These are phyloP conservation scores for Fusarium clavum DNA, from an alignment of 2,329 filamentous ascomycete genomes.

Conservation along the genomic window DNA sequence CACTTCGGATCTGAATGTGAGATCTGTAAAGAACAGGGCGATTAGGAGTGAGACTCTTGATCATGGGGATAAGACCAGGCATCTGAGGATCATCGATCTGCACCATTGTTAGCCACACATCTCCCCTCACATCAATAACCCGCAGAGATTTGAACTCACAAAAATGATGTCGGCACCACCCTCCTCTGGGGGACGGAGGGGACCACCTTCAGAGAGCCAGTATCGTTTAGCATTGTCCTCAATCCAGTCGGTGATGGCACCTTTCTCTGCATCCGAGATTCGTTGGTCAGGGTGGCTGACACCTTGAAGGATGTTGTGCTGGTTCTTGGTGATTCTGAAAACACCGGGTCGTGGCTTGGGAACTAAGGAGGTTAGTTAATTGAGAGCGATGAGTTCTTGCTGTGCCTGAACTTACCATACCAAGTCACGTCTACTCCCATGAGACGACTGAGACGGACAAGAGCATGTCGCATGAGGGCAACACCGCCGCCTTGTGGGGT, in stretches of 20 bases:
- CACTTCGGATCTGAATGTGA: slow-evolving; percentile 84
- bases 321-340: slow-evolving; percentile 86
- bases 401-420: slow-evolving; percentile 63
- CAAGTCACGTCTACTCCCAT: slow-evolving; percentile 78
- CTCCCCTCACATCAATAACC: background rate
- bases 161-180: slow-evolving; percentile 82
- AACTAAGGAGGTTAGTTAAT: slow-evolving; percentile 57
- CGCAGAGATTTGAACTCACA: slow-evolving; percentile 51
- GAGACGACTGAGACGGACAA: slow-evolving; percentile 76
- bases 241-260: slow-evolving; percentile 77
- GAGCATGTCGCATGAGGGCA: slow-evolving; percentile 82
- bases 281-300: slow-evolving; percentile 74
- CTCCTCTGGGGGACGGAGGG: slow-evolving; percentile 70
- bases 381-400: accelerated
- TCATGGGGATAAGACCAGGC: slow-evolving; percentile 80
- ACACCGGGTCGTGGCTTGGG: slow-evolving; percentile 83
- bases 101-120: background rate
- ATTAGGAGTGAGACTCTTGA: slow-evolving; percentile 76
- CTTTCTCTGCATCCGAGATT: slow-evolving; percentile 71
- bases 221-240: slow-evolving; percentile 78
- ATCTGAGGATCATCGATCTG: slow-evolving; percentile 86
- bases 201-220: slow-evolving; percentile 77
- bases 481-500: slow-evolving; percentile 87
- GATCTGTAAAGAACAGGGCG: slow-evolving; percentile 83
- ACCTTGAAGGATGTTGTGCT: slow-evolving; percentile 89